Percentiles rank a stretch among this genome's conserved stretches.
Evolutionary conservation across 768 basidiomycete genomes (phyloP).

Genomic region (Pholiota molesta): DNA sequence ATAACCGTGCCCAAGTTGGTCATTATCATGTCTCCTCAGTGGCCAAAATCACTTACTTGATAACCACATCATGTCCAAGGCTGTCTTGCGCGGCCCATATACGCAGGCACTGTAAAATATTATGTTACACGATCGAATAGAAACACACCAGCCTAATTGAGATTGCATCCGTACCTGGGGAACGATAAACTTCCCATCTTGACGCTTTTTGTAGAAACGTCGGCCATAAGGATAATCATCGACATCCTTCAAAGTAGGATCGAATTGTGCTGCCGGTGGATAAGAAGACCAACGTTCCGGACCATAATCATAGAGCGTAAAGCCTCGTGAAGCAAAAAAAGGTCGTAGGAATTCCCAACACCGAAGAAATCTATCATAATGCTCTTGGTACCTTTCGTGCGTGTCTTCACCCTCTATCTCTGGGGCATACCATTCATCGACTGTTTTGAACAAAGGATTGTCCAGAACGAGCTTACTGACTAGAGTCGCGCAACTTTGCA

Average conservation of each 20-base stretch:
- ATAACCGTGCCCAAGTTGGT: neutral
- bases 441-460: neutral
- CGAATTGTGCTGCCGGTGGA: neutral
- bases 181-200: neutral
- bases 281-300: neutral
- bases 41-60: neutral
- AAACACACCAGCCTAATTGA: neutral
- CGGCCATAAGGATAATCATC: neutral
- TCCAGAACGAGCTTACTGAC: too few species aligned
- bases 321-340: slow-evolving; percentile 17
- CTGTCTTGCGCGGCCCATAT: neutral
- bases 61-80: neutral
- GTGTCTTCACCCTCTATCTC: neutral
- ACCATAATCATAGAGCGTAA: slow-evolving; percentile 6
- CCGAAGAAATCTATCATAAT: too few species aligned
- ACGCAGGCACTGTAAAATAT: neutral
- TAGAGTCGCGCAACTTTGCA: too few species aligned
- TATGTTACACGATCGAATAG: neutral
- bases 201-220: neutral
- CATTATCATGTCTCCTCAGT: neutral
- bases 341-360: too few species aligned
- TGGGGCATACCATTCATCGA: neutral
- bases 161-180: neutral
- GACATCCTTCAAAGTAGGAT: neutral
- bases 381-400: neutral